Base-by-base conservation (phyloP, 2,329 filamentous ascomycete genomes). In the Chaetomiaceae sp. region DNA sequence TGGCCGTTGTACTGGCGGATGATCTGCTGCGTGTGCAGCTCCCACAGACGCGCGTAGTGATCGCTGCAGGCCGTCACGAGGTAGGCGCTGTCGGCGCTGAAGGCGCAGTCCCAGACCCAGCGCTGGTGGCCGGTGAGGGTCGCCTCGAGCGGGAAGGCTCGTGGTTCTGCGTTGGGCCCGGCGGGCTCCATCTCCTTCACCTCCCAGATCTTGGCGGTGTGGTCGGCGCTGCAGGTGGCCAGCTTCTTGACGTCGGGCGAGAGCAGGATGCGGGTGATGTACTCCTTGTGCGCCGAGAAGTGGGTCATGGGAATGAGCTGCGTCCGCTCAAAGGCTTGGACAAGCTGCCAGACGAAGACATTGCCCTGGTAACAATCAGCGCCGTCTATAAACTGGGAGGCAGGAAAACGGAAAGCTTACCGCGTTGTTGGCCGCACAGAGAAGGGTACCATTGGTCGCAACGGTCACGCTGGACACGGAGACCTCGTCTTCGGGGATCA, bases 81-180 rank as follows among this genome's bases (percentile, higher is more conserved):
- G 64, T 96, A 96, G 0, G 91, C 91, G 30, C 86, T 91, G 66
- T 96, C 91, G 21, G 91, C 91, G 55, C 87, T 92, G 70, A 96
- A 96, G 1, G 91, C 91, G 63, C 91, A 96, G 68, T 96, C 91
- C 91, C 91, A 96, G 1, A 96, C 91, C 91, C 91, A 96, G 48
- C 91, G 84, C 71, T 96, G 91, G 70, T 96, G 91, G 48, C 87
- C 89, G 19, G 87, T 87, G 1, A 96, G 79, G 1, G 89, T 95
- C 3, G 89, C 90, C 69, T 96, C 88, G 17, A 95, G 79, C 9
- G 85, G 86, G 60, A 88, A 93, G 37, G 76, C 85, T 67, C 76
- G 80, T 8, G 75, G 68, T 30, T 72, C 69, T 16, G 67, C 63
- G 33, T 58, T 46, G 35, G 53, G 50, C 23, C 50, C 42, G 10